Conservation (phyloP, 352 stramenopile species). For the Hyphochytrium catenoides region DNA sequence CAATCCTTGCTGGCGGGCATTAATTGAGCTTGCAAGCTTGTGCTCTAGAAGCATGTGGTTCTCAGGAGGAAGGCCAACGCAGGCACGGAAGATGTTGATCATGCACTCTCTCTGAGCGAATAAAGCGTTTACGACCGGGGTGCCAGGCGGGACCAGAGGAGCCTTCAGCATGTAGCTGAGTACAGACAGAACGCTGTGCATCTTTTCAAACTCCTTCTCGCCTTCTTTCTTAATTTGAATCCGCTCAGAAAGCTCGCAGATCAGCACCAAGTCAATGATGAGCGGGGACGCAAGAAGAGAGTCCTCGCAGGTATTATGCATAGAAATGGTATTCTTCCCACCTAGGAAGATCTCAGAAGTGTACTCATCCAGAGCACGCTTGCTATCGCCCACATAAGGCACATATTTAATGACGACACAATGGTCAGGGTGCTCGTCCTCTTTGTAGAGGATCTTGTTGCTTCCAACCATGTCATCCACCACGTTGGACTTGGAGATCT, state of each 20-base stretch:
- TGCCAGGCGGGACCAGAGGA: slow-evolving; percentile 88
- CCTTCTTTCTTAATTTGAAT: slow-evolving; percentile 83
- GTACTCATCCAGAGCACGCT: slow-evolving; percentile 99
- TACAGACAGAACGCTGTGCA: slow-evolving; percentile 91
- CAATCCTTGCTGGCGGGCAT: slow-evolving; percentile 9
- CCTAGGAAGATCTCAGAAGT: slow-evolving; percentile 99
- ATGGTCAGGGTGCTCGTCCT: slow-evolving; percentile 96
- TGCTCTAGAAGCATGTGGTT: slow-evolving; percentile 98
- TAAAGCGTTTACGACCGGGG: slow-evolving; percentile 94
- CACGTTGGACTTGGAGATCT: slow-evolving; percentile 99
- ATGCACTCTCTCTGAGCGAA: slow-evolving; percentile 94
- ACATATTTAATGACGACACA: slow-evolving; percentile 99
- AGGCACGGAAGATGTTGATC: slow-evolving; percentile 94
- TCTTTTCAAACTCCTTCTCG: slow-evolving; percentile 62
- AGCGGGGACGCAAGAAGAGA: slow-evolving; percentile 90
- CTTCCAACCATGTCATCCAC: slow-evolving; percentile 96
- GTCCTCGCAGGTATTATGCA: slow-evolving; percentile 99
- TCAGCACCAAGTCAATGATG: slow-evolving; percentile 94
- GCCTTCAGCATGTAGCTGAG: slow-evolving; percentile 98
- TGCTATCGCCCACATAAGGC: slow-evolving; percentile 93
- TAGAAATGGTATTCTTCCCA: slow-evolving; percentile 97
- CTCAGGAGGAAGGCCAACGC: slow-evolving; percentile 82
- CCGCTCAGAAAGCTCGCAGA: slow-evolving; percentile 89
- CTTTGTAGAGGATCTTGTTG: slow-evolving; percentile 90
- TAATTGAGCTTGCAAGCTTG: slow-evolving; percentile 59